phyloP scores from a whole-genome alignment of 768 basidiomycete genomes.

The Podaxis sp. region DNA sequence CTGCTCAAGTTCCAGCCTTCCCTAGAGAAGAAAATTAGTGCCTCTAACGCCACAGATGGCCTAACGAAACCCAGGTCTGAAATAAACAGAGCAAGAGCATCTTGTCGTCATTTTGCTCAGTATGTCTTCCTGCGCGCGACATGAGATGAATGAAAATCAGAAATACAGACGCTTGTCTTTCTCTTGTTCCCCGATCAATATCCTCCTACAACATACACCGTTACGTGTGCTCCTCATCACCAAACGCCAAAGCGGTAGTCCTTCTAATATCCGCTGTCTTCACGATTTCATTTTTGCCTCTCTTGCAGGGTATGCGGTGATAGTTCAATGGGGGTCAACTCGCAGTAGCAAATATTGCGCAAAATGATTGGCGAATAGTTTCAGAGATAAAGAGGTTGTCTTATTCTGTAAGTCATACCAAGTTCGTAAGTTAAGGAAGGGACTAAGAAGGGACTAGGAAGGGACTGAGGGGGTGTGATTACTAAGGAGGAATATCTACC shows the following conservation, averaged over 20 bases:
- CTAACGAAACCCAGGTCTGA: conserved; percentile 4
- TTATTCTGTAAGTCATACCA: background rate
- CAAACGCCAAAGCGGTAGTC: background rate
- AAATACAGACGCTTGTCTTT: background rate
- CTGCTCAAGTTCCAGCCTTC: background rate
- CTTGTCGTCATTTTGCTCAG: background rate
- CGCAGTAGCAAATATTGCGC: background rate
- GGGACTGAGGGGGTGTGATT: background rate
- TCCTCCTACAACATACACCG: background rate
- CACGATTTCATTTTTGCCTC: background rate
- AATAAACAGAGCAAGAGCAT: background rate
- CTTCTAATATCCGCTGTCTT: background rate
- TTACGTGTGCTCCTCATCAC: background rate
- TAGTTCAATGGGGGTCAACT: background rate
- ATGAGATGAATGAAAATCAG: background rate
- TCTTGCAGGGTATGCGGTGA: background rate
- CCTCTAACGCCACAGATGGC: background rate
- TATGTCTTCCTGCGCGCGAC: background rate
- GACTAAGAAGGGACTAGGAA: background rate
- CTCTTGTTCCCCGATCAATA: background rate
- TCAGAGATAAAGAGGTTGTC: too few species aligned
- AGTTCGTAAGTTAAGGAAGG: background rate
- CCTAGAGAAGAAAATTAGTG: background rate
- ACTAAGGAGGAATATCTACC: background rate
- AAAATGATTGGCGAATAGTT: background rate